These are phyloP conservation scores for Epichloe baconii DNA, from an alignment of 2,329 filamentous ascomycete genomes.

Conservation along the genomic window DNA sequence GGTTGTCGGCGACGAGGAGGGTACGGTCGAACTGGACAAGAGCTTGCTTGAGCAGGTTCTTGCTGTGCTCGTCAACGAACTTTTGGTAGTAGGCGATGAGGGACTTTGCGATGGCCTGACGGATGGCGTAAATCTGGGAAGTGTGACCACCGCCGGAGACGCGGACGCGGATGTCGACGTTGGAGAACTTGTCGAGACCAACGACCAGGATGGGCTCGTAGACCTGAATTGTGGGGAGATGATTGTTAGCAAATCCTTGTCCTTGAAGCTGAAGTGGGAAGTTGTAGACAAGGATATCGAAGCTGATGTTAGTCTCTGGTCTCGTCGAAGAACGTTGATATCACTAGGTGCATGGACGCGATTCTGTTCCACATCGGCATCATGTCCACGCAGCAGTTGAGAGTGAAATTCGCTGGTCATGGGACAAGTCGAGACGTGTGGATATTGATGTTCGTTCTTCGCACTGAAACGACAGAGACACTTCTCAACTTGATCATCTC, in stretches of 20 bases:
- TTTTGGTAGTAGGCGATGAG: constrained; percentile 88
- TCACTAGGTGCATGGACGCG: neutral
- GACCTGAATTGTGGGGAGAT: constrained; percentile 39
- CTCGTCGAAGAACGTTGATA: neutral
- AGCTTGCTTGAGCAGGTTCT: constrained; percentile 98
- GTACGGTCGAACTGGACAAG: constrained; percentile 93
- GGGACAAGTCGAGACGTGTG: too few species aligned
- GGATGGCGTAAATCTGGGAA: constrained; percentile 95
- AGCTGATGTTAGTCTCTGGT: neutral
- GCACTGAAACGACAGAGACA: neutral
- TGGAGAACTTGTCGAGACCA: constrained; percentile 92
- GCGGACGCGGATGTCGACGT: constrained; percentile 94
- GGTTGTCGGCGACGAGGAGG: constrained; percentile 97
- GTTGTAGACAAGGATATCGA: too few species aligned
- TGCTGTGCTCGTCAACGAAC: constrained; percentile 99
- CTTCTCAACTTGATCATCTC: neutral
- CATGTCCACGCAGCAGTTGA: neutral
- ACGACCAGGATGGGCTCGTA: constrained; percentile 98
- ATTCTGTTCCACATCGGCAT: neutral
- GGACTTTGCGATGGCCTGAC: constrained; percentile 92
- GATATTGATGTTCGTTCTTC: neutral
- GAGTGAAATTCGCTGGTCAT: neutral
- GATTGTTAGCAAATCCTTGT: neutral
- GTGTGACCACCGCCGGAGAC: constrained; percentile 96
- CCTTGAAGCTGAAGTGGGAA: too few species aligned